Evolutionary conservation across 2,329 filamentous ascomycete species (phyloP).

Genomic region (Hymenoscyphus salicellus): DNA sequence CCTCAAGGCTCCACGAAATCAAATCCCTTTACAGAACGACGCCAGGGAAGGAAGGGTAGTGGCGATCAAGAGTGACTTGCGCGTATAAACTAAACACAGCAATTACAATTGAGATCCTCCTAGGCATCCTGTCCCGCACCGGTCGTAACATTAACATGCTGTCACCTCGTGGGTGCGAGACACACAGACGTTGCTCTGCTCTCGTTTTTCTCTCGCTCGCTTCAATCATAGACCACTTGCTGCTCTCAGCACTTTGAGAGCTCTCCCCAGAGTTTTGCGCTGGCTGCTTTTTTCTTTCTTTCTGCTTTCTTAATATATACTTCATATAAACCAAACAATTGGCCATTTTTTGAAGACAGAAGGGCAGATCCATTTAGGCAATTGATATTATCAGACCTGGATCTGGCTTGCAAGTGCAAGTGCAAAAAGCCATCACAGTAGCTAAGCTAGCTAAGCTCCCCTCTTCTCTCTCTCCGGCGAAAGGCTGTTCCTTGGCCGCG

Average conservation of each 20-base stretch:
- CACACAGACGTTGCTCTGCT: neutral
- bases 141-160: neutral
- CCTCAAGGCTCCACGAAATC: too few species aligned
- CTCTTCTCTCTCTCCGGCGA: neutral
- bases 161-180: neutral
- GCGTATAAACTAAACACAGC: neutral
- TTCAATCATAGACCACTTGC: neutral
- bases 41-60: too few species aligned
- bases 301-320: neutral
- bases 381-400: neutral
- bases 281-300: too few species aligned
- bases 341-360: too few species aligned
- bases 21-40: too few species aligned
- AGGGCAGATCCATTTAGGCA: too few species aligned
- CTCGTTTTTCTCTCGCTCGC: neutral
- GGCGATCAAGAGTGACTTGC: too few species aligned
- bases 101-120: neutral
- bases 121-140: neutral
- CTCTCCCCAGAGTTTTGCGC: neutral
- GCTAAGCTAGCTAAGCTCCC: too few species aligned
- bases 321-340: too few species aligned
- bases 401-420: neutral
- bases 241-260: neutral
- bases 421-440: too few species aligned
- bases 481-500: neutral